phyloP scores from a whole-genome alignment of 176 grass and related monocot genomes.

The Elymus sibiricus region DNA sequence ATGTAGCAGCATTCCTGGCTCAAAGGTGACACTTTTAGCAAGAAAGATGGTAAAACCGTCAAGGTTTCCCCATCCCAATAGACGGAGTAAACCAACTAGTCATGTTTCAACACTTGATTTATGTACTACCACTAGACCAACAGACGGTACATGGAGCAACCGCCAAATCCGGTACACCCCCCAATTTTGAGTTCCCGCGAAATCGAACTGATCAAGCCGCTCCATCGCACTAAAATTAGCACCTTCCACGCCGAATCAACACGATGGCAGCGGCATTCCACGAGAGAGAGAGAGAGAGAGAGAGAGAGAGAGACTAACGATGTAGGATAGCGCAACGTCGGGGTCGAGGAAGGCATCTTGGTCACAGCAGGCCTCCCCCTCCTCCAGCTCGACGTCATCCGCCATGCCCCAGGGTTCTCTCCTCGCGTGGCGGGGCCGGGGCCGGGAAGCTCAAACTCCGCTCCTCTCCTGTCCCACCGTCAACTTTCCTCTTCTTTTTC shows the following conservation, averaged over 20 bases:
- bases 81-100: neutral
- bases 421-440: neutral
- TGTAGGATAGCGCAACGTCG: conserved; percentile 65
- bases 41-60: neutral
- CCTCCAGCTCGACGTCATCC: conserved; percentile 51
- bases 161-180: neutral
- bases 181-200: neutral
- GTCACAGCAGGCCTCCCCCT: conserved; percentile 54
- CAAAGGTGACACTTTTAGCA: neutral
- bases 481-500: neutral
- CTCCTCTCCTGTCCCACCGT: neutral
- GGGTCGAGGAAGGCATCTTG: conserved; percentile 42
- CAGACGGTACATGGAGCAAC: neutral
- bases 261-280: neutral
- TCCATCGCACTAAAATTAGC: no score
- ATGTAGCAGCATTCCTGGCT: neutral
- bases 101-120: neutral
- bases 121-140: neutral
- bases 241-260: no score
- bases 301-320: conserved; percentile 41
- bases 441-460: no score
- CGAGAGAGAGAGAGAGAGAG: neutral
- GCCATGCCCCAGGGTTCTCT: neutral
- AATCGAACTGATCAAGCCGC: neutral
- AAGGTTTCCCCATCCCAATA: neutral